Evolutionary conservation across 2,329 filamentous ascomycete genomes (phyloP), one percentile per base, ranked within the genome.

Genomic region (Sporothrix schenckii): DNA sequence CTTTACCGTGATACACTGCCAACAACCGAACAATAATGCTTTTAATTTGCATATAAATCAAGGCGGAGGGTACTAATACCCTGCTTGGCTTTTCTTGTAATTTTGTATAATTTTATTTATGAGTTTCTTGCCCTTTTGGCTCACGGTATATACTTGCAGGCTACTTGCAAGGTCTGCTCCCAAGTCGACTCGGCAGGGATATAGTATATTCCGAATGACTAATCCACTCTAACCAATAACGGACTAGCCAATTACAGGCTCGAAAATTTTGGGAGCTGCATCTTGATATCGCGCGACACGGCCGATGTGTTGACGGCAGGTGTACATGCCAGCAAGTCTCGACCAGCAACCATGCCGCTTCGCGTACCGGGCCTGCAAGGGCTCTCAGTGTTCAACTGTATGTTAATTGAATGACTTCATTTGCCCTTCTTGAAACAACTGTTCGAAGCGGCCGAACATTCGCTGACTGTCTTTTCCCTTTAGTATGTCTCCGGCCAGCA

Each of bases 281-380:
- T 66, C 30, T 30, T 41, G 69, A 27, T 47, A 69, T 67, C 65
- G 61, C 68, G 69, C 68, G 69, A 70, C 52, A 24, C 39, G 72
- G 21, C 27, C 39, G 41, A 44, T 58, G 13, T n/a, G 54, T 47
- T 63, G 47, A 47, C 66, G 41, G 52, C 30, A 44, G 34, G 39
- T 24, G 50, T 66, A 65, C 16, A 24, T 24, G 24, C 39, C 34
- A 69, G 10, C 30, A n/a, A 54, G 56, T 13, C 19, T 39, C 47
- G n/a, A 50, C 30, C 52, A 65, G 21, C 73, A 81, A 83, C 75
- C 75, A 92, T 92, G 90, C 86, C 89, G 77, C 89, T 88, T 71
- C 88, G 88, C 83, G 82, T 92, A 84, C 81, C 86, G 75, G 79
- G 84, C 77, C 83, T 88, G 71, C 84, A 86, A 79, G 85, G 87